These are phyloP conservation scores for Taphrina deformans DNA, from an alignment of 1,139 yeast species.

Conservation along the genomic window DNA sequence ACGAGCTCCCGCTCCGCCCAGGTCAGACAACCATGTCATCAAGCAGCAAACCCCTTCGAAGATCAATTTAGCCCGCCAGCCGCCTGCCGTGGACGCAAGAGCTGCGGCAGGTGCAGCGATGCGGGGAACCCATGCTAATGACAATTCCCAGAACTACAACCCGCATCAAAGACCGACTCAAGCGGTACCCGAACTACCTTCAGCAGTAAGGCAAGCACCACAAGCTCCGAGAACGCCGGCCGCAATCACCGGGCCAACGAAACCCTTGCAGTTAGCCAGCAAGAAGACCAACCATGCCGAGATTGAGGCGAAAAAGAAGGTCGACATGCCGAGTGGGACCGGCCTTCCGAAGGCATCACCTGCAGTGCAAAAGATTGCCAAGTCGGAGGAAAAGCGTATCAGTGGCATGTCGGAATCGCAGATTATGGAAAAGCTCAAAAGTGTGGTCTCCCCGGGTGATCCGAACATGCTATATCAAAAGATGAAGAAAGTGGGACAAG, in stretches of 20 bases:
- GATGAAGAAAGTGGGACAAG: conserved; percentile 97
- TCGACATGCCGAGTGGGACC: conserved; percentile 18
- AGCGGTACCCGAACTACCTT: conserved; percentile 25
- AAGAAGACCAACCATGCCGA: conserved; percentile 1
- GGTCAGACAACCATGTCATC: background rate
- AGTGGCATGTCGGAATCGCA: conserved; percentile 83
- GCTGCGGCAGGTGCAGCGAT: conserved; percentile 37
- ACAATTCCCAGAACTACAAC: background rate
- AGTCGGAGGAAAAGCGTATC: conserved; percentile 58
- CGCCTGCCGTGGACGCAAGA: conserved; percentile 33
- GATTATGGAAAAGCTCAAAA: conserved; percentile 75
- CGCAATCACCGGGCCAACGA: conserved; percentile 3
- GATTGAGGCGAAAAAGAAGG: background rate
- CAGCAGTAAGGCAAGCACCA: conserved; percentile 37
- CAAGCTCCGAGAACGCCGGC: conserved; percentile 38
- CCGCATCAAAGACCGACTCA: conserved; percentile 4
- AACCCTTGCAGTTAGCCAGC: conserved; percentile 17
- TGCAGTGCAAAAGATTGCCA: conserved; percentile 38
- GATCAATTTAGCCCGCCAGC: conserved; percentile 10
- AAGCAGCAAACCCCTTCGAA: conserved; percentile 1
- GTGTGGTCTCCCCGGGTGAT: conserved; percentile 79
- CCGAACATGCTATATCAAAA: conserved; percentile 84
- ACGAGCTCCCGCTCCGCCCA: conserved; percentile 31
- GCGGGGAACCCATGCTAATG: background rate
- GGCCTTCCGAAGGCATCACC: conserved; percentile 25